Conservation (phyloP, 129 eudicot genomes). For the Centaurea solstitialis region DNA sequence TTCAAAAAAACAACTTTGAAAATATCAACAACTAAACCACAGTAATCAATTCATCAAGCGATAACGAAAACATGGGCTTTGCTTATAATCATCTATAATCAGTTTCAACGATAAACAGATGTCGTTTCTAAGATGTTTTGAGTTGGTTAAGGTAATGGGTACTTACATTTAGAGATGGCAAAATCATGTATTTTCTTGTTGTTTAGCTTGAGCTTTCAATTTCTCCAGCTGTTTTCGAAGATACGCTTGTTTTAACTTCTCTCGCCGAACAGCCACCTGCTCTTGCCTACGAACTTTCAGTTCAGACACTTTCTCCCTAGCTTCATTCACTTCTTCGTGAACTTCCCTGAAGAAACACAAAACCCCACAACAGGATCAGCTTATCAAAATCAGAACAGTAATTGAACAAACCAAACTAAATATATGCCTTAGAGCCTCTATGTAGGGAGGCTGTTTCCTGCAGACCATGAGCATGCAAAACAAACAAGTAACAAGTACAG, state of each 20-base stretch:
- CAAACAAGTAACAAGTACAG: too few species aligned
- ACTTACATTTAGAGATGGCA: conserved; percentile 7
- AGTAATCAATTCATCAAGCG: neutral
- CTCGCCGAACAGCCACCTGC: conserved; percentile 64
- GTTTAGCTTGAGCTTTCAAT: conserved; percentile 63
- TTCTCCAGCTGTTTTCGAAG: conserved; percentile 72
- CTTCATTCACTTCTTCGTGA: conserved; percentile 86
- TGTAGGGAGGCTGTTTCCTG: too few species aligned
- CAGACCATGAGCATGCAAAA: too few species aligned
- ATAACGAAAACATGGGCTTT: neutral
- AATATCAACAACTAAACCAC: neutral
- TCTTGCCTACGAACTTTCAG: conserved; percentile 76
- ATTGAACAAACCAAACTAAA: neutral
- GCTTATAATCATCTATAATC: neutral
- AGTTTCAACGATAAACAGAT: neutral
- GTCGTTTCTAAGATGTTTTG: neutral
- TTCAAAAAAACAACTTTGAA: neutral
- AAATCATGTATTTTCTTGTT: conserved; percentile 43
- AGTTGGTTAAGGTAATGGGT: conserved; percentile 5
- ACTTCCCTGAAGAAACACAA: conserved; percentile 61
- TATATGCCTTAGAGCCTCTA: neutral
- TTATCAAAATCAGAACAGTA: conserved; percentile 2
- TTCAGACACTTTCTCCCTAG: conserved; percentile 76
- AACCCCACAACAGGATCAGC: neutral
- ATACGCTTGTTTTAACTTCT: conserved; percentile 84